Evolutionary conservation across 1,284 basidiomycete genomes (phyloP), one percentile per base, ranked within the genome.

Genomic region (Heterobasidion irregulare): DNA sequence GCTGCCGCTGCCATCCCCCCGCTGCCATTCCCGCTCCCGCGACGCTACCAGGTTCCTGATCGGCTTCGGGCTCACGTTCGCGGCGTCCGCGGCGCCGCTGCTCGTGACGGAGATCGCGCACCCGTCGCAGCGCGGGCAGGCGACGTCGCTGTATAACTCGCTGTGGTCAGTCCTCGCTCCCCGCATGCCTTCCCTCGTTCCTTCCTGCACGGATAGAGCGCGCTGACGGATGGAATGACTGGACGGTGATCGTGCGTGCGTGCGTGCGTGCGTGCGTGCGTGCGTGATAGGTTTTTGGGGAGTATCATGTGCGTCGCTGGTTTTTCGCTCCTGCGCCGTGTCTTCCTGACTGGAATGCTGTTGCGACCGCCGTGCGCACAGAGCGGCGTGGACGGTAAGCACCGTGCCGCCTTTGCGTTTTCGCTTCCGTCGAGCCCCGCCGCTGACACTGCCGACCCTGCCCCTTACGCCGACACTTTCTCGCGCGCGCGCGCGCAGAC

Each of bases 101-200:
- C 68, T 83, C 18, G 72, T 82, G 54, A 76, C 78, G 8, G 80
- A 83, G 65, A 69, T 83, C 45, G 75, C 79, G 1, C 82, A 77
- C 63, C 79, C 79, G 5, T 70, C 75, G 33, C 75, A 80, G 56
- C 76, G 79, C 41, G 79, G 73, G 6, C 76, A 72, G 50, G 70
- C 74, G 9, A 81, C 78, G 1, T 80, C 79, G 2, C 66, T 77
- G 57, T 82, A 81, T 65, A 82, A 81, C 67, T 72, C 75, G 1
- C 70, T 80, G 41, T 80, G 78, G 79, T 79, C 70, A 61, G 65
- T 62, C 13, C 26, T 43, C 44, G 50, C 54, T 10, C 58, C 44
- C 16, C 8, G 38, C 46, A 0, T 47, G n/a, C 18, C 38, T 41
- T 41, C 2, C 0, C 38, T 12, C 38, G n/a, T 41, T n/a, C 12